Evolutionary conservation across 495 filamentous ascomycete species (phyloP).

Genomic region (Trichoderma erinaceum): DNA sequence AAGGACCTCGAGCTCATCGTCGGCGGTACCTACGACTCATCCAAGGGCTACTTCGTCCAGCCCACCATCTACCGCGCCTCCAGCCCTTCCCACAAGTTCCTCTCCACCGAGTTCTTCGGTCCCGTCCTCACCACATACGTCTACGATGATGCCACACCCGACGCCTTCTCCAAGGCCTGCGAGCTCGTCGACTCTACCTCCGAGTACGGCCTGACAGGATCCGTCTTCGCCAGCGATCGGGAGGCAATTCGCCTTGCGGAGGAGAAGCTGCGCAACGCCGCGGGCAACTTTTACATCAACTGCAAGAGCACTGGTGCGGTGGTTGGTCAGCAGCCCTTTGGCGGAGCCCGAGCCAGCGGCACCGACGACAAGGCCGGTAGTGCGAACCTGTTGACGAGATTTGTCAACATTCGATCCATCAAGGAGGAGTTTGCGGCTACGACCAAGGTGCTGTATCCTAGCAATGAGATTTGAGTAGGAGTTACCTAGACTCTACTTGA

Average conservation of each 20-base stretch:
- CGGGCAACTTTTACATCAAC: slow-evolving; percentile 91
- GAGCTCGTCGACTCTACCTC: slow-evolving; percentile 56
- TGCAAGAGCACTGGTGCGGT: slow-evolving; percentile 90
- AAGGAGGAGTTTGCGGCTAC: slow-evolving; percentile 83
- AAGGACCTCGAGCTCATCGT: slow-evolving; percentile 54
- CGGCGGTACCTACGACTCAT: slow-evolving; percentile 64
- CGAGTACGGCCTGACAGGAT: slow-evolving; percentile 74
- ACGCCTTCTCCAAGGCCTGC: slow-evolving; percentile 50
- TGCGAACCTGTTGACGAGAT: slow-evolving; percentile 64
- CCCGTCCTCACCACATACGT: slow-evolving; percentile 64
- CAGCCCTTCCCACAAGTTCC: slow-evolving; percentile 56
- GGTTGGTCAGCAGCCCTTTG: slow-evolving; percentile 89
- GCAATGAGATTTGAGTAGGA: slow-evolving; percentile 51
- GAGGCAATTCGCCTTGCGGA: slow-evolving; percentile 60
- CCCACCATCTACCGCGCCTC: slow-evolving; percentile 65
- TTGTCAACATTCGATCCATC: slow-evolving; percentile 76
- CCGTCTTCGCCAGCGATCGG: slow-evolving; percentile 70
- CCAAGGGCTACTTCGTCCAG: slow-evolving; percentile 62
- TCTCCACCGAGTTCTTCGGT: slow-evolving; percentile 71
- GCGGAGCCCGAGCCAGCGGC: slow-evolving; percentile 76
- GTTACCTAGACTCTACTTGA: background rate
- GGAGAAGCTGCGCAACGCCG: slow-evolving; percentile 66
- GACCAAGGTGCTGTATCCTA: slow-evolving; percentile 68
- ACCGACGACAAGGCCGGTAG: slow-evolving; percentile 92
- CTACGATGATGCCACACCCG: slow-evolving; percentile 54